Evolutionary conservation across 2,329 filamentous ascomycete species (phyloP), one percentile per base, ranked within the genome.

Genomic region (Plectosphaerella plurivora): DNA sequence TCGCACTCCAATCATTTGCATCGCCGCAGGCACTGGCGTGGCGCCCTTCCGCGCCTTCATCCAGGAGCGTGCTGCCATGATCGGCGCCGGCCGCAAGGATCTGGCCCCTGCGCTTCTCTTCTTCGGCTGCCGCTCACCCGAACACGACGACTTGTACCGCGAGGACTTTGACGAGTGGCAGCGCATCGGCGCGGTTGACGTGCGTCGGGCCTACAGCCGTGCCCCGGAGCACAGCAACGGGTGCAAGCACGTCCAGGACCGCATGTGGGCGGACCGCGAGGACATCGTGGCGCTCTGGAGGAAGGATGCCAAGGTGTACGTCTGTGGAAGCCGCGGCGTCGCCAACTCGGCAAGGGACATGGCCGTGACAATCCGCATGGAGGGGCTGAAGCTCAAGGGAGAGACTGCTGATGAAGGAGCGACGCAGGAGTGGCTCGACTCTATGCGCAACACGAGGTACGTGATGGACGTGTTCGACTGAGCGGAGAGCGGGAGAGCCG

Each of bases 401-500:
- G 63, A 63, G 8, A 64, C 68, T 45, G 55, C 68, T 1, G 66
- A 61, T 1, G 66, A 73, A 28, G 73, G 76, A 51, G 66, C 69
- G 51, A 71, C 72, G 1, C 62, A 65, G 51, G 66, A 65, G 52
- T 80, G 75, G 76, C 78, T 79, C 59, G 74, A 79, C 35, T 68
- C 66, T 28, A 59, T 76, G 49, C 64, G 74, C 53, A 83, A 84
- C 52, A 75, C 78, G 65, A 68, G 82, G 24, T 85, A 79, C 58
- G 77, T 79, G 15, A 80, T 76, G 3, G 82, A 86, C 68, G 81
- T 86, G 14, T 86, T 85, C 70, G 78, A 81, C 57, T 81, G 18
- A 22, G 22, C 22, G 22, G 22, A 22, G 16, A 20, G 41, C 5
- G 16, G 16, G 11, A 44, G n/a, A 7, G n/a, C 11, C 8, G 28